A percentile compares a stretch with the other conserved stretches of the same genome.
Conservation (phyloP, 2,329 filamentous ascomycete genomes). For the Colletotrichum godetiae region DNA sequence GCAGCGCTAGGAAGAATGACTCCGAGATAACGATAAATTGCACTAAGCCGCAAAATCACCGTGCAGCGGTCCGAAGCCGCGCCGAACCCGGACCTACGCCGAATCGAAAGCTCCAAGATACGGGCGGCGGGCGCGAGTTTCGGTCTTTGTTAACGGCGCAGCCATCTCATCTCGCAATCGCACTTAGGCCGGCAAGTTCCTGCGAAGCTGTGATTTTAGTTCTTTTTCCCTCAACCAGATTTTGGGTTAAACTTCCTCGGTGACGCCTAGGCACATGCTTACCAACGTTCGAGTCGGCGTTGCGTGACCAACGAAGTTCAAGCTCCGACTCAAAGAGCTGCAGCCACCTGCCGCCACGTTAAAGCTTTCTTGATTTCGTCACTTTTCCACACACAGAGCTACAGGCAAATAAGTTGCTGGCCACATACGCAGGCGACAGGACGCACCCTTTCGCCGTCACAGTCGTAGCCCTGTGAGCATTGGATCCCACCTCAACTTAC, state of each 20-base stretch:
- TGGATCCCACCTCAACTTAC: neutral
- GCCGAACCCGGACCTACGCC: conserved; percentile 22
- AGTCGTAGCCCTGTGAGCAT: neutral
- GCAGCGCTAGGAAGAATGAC: neutral
- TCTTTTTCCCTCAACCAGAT: neutral
- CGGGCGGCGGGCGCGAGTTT: conserved; percentile 17
- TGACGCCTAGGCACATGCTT: neutral
- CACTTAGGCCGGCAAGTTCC: neutral
- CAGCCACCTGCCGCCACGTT: neutral
- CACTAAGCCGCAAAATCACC: conserved; percentile 21
- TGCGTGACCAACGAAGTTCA: conserved; percentile 9
- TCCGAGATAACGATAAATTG: conserved; percentile 27
- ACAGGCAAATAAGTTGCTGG: neutral
- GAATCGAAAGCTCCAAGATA: conserved; percentile 1
- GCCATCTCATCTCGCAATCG: neutral
- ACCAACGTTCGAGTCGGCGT: neutral
- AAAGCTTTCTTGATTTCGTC: conserved; percentile 14
- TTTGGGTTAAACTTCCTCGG: neutral
- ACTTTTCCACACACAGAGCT: neutral
- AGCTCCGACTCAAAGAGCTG: neutral
- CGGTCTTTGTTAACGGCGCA: neutral
- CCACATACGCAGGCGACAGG: neutral
- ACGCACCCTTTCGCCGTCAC: neutral
- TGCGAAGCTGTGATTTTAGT: neutral
- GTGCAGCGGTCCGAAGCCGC: conserved; percentile 28